A percentile compares a stretch with the other conserved stretches of the same genome.
Evolutionary conservation across 2,329 filamentous ascomycete genomes (phyloP).

Genomic region (Cyphellophora europaea): DNA sequence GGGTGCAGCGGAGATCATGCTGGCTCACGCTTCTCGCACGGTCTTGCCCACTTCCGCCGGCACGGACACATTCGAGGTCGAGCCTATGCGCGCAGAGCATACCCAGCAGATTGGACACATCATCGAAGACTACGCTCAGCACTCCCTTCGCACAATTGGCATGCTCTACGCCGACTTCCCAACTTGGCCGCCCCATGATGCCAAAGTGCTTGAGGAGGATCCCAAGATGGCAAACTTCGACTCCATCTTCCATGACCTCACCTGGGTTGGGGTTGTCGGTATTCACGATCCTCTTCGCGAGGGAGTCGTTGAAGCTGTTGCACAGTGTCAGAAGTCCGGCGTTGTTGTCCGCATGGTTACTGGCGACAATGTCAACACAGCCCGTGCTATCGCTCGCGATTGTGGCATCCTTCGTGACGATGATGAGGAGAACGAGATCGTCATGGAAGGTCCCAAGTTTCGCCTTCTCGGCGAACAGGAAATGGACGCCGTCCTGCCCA

Average conservation of each 20-base stretch:
- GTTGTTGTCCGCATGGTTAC: constrained; percentile 68
- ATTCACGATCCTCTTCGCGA: constrained; percentile 66
- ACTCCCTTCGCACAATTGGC: constrained; percentile 66
- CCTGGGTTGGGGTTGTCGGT: constrained; percentile 61
- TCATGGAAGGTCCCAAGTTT: constrained; percentile 62
- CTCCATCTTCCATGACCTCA: constrained; percentile 62
- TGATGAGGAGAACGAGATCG: constrained; percentile 40
- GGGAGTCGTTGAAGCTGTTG: constrained; percentile 59
- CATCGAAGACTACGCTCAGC: constrained; percentile 33
- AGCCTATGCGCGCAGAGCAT: constrained; percentile 17
- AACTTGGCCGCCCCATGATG: constrained; percentile 53
- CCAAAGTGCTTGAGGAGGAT: constrained; percentile 51
- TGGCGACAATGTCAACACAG: constrained; percentile 63
- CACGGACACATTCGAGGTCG: constrained; percentile 17
- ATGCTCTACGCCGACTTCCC: constrained; percentile 66
- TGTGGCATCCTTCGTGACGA: constrained; percentile 56
- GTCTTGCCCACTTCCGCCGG: constrained; percentile 23
- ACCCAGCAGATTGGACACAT: constrained; percentile 22
- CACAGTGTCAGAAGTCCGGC: constrained; percentile 57
- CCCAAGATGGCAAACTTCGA: constrained; percentile 55
- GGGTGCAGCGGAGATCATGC: constrained; percentile 39
- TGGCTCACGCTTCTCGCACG: constrained; percentile 25
- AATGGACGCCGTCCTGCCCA: constrained; percentile 50
- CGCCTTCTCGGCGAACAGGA: constrained; percentile 50
- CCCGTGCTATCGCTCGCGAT: constrained; percentile 62